Evolutionary conservation across 345 rosid species (phyloP).

Genomic region (Raphanus raphanistrum): DNA sequence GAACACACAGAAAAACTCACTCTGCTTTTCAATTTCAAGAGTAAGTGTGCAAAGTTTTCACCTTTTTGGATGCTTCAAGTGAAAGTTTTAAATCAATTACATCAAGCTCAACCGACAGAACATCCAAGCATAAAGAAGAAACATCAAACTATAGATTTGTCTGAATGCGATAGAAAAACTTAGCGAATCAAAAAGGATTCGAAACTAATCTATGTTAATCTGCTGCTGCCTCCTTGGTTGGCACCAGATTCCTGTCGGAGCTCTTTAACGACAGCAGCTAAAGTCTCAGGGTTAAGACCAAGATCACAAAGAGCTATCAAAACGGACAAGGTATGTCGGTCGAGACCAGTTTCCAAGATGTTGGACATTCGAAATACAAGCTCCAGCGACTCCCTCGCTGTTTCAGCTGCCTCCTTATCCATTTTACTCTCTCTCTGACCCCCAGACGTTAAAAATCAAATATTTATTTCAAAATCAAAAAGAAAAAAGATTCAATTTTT

Average conservation of each 20-base stretch:
- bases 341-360: conserved; percentile 41
- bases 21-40: background rate
- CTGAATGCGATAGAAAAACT: background rate
- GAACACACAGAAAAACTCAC: background rate
- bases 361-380: conserved; percentile 44
- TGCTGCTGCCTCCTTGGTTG: background rate
- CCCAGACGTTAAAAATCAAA: background rate
- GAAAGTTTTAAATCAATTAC: background rate
- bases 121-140: background rate
- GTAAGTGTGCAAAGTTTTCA: background rate
- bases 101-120: background rate
- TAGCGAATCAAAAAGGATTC: background rate
- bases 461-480: background rate
- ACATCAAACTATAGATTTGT: background rate
- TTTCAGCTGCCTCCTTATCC: conserved; percentile 40
- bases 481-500: background rate
- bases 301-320: conserved; percentile 45
- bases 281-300: conserved; percentile 46
- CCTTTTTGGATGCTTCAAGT: background rate
- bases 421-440: conserved; percentile 13
- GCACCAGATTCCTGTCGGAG: conserved; percentile 17
- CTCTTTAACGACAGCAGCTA: conserved; percentile 47
- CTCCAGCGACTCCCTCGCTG: conserved; percentile 43
- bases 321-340: conserved; percentile 41
- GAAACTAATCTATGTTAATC: background rate